Percentiles rank a stretch among this genome's conserved stretches.
Conservation (phyloP, 768 basidiomycete genomes). For the Serpula lacrymans region DNA sequence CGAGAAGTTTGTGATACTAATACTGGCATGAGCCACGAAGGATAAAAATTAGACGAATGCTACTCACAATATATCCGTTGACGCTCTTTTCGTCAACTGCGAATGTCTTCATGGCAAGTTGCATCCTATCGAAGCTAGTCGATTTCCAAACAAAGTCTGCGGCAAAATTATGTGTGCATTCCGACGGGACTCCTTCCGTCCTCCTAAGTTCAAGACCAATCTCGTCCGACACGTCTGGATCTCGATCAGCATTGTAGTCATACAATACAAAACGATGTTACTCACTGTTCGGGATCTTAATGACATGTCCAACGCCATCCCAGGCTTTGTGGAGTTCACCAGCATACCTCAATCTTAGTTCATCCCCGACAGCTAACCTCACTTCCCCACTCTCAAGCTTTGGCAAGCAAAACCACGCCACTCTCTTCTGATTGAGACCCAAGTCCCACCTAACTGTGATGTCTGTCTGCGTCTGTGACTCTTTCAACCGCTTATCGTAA, state of each 20-base stretch:
- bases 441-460: conserved; percentile 97
- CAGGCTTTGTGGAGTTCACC: conserved; percentile 90
- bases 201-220: conserved; percentile 90
- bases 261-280: conserved; percentile 6
- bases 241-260: conserved; percentile 9
- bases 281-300: conserved; percentile 98
- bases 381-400: conserved; percentile 99
- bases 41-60: conserved; percentile 2
- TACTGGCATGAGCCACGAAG: conserved; percentile 8
- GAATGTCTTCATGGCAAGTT: conserved; percentile 99
- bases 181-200: conserved; percentile 90
- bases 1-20: conserved; percentile 97
- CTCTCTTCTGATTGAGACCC: conserved; percentile 96
- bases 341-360: conserved; percentile 83
- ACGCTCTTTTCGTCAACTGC: conserved; percentile 99
- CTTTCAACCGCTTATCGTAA: conserved; percentile 96
- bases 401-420: conserved; percentile 97
- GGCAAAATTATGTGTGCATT: conserved; percentile 91
- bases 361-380: conserved; percentile 93
- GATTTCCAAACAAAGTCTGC: conserved; percentile 99
- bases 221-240: conserved; percentile 94
- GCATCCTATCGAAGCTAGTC: conserved; percentile 99
- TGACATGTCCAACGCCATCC: conserved; percentile 97
- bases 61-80: conserved; percentile 93
- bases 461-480: conserved; percentile 97